Base-by-base conservation (phyloP, 305 asterid species). In the Fraxinus velutina region DNA sequence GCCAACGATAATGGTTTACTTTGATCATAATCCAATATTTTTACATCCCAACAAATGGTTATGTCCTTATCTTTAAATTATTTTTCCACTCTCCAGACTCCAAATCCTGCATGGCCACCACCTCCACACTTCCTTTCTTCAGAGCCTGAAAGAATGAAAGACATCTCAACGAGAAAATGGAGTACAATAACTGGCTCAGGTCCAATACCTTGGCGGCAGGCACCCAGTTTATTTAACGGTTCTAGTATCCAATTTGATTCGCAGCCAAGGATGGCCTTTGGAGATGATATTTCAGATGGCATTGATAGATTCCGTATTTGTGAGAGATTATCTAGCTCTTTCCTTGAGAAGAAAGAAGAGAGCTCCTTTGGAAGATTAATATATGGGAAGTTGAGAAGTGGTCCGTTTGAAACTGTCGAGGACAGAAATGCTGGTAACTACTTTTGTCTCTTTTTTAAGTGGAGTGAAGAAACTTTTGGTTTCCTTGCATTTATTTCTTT, bases 31-130 rank as follows among this genome's bases (percentile, higher is more conserved):
- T 80, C 42, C n/a, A 68, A 72, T 81, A 10, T 0, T 9, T 13
- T 68, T 72, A 73, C 21, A 57, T 79, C 60, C 36, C 81, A 71
- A 42, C 27, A 82, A 52, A 52, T 82, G 50, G 39, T n/a, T 24
- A 22, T 70, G 55, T 50, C 15, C 80, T 76, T 36, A 83, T 73
- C 60, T 13, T 75, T 75, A n/a, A 17, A 83, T 29, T 24, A 55
- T 74, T 57, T 79, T 79, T 30, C 77, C 52, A 77, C 36, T 75
- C 87, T 86, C 60, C 88, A 94, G 98, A 93, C 97, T 19, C 98
- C 98, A 82, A 96, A 96, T 92, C 99, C 98, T 52, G 98, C 99
- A 6, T 96, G 99, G 98, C 97, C 99, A n/a, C 98, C 97, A 36
- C 99, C 98, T 88, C 90, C 97, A 47, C 91, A 89, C 74, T 88